Evolutionary conservation across 176 grass and related monocot genomes (phyloP), one percentile per base, ranked within the genome.

Genomic region (Oryza nivara): DNA sequence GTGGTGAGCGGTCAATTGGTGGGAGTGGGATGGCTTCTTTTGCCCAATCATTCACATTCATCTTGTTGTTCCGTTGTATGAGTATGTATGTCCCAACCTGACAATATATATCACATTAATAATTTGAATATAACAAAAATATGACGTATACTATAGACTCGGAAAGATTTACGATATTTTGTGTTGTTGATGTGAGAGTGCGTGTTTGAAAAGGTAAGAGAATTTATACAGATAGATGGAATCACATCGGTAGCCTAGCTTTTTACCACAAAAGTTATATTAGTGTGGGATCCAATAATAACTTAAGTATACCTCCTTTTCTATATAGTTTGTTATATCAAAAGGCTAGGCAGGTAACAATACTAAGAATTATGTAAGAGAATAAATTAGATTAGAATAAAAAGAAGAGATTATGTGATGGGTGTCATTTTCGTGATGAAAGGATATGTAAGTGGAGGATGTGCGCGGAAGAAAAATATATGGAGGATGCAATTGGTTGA

Each of bases 1-100:
- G 75, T 84, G 80, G 84, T 80, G 80, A 22, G 20, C 54, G n/a
- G 20, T 70, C 11, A 5, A 32, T 79, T 58, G 41, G 74, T 45
- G 78, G 66, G 51, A 36, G 35, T 36, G 35, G 35, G 35, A 36
- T 63, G 16, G 22, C 58, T 70, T 83, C 17, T 80, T 43, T 80
- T 86, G 23, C 73, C 58, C 20, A 63, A 63, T 63, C 77, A 73
- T 11, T 60, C 79, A 72, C 48, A 16, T 48, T 56, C 68, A 65
- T 58, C 19, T 6, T 58, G 6, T 0, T 20, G 16, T n/a, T 32
- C 28, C 0, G 0, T 6, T 22, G 36, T 38, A 38, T 0, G 36
- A 1, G 54, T 9, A 60, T 61, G 54, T 9, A n/a, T 61, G 2
- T 7, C 20, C 19, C 8, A 61, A 61, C 41, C 17, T 7, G 5